Evolutionary conservation across 192 early-diverging fungal species (phyloP).

Genomic region (Gryganskiella cystojenkinii): DNA sequence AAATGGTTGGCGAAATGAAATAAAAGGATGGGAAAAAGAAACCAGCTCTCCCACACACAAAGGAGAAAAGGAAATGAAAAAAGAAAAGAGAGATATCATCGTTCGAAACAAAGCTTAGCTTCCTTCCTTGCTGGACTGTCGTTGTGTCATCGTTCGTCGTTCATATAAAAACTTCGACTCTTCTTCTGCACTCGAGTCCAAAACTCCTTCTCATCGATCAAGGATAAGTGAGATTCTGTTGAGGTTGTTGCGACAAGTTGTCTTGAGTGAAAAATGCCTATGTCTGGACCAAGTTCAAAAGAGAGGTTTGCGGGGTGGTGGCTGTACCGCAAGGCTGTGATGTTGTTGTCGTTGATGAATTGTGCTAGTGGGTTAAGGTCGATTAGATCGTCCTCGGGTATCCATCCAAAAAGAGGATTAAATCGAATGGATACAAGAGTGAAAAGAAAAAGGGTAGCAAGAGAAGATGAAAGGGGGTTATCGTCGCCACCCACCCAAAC

Average conservation of each 20-base stretch:
- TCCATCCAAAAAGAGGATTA: not conserved
- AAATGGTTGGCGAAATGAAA: not conserved
- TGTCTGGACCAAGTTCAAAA: too few relatives aligned
- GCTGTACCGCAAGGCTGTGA: not conserved
- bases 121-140: slow-evolving; percentile 9
- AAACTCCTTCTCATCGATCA: too few relatives aligned
- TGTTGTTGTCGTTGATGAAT: too few relatives aligned
- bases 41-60: too few relatives aligned
- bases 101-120: slow-evolving; percentile 28
- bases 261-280: too few relatives aligned
- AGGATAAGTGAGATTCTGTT: too few relatives aligned
- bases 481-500: not conserved
- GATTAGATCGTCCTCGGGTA: not conserved
- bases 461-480: slow-evolving; percentile 2
- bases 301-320: too few relatives aligned
- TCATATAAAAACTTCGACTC: slow-evolving; percentile 1
- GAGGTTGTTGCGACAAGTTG: too few relatives aligned
- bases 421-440: not conserved
- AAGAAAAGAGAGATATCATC: slow-evolving; percentile 1
- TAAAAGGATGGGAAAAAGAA: not conserved
- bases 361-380: not conserved
- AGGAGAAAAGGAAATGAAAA: slow-evolving; percentile 2
- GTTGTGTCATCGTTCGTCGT: not conserved
- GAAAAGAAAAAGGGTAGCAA: slow-evolving; percentile 13
- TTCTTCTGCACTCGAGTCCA: not conserved